phyloP scores from a whole-genome alignment of 2,329 filamentous ascomycete species.

The Penicillium sp. region DNA sequence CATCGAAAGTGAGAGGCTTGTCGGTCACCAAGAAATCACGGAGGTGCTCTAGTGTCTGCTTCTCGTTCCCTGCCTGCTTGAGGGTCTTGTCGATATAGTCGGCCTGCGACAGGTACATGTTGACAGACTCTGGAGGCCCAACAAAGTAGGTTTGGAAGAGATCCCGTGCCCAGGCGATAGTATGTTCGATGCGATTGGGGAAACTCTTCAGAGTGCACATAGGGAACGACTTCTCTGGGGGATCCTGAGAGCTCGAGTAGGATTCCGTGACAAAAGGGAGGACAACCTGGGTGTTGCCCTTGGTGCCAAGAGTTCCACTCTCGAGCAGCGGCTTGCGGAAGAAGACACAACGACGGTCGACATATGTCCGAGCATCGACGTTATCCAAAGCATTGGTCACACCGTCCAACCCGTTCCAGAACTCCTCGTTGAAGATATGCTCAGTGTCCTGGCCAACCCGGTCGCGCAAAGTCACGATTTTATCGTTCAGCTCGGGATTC shows the following conservation, averaged over 20 bases:
- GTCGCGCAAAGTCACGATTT: conserved; percentile 83
- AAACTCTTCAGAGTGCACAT: conserved; percentile 98
- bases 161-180: conserved; percentile 96
- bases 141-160: conserved; percentile 93
- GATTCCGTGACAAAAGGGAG: conserved; percentile 90
- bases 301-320: conserved; percentile 96
- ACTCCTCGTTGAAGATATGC: conserved; percentile 87
- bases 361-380: conserved; percentile 92
- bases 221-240: conserved; percentile 96
- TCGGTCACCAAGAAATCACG: conserved; percentile 88
- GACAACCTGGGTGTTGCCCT: conserved; percentile 96
- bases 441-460: conserved; percentile 90
- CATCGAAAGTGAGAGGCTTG: conserved; percentile 87
- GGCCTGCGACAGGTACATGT: conserved; percentile 85
- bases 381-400: conserved; percentile 98
- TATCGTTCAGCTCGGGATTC: conserved; percentile 87
- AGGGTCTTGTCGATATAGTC: conserved; percentile 84
- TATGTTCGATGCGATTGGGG: conserved; percentile 97
- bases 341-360: conserved; percentile 94
- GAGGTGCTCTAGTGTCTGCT: conserved; percentile 85
- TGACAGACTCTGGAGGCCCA: conserved; percentile 88
- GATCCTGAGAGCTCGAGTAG: conserved; percentile 95
- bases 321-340: conserved; percentile 96
- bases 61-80: conserved; percentile 93
- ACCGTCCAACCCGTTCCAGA: conserved; percentile 83